A percentile compares a stretch with the other conserved stretches of the same genome.
phyloP scores from a whole-genome alignment of 495 filamentous ascomycete species.

The Astrocystis sublimbata region DNA sequence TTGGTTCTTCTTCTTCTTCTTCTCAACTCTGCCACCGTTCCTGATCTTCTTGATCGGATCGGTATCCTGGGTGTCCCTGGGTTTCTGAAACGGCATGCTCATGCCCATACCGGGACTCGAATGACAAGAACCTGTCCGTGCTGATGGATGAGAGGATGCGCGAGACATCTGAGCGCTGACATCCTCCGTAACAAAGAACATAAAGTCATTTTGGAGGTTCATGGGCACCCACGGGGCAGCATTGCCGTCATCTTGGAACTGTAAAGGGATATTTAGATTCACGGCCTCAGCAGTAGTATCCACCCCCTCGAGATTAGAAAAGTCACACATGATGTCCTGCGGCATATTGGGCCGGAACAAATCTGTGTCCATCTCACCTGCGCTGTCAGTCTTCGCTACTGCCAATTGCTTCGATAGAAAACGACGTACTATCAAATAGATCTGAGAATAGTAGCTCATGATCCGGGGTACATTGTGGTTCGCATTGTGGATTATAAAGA shows the following conservation, averaged over 20 bases:
- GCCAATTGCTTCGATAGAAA: background rate
- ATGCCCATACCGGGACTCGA: too few species aligned
- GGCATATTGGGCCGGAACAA: conserved; percentile 27
- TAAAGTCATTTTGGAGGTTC: conserved; percentile 33
- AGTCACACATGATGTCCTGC: conserved; percentile 21
- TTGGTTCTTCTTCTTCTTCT: conserved; percentile 42
- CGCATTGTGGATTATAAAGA: conserved; percentile 29
- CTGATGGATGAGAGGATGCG: conserved; percentile 34
- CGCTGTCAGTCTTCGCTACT: background rate
- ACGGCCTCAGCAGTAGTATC: conserved; percentile 20
- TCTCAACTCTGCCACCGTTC: conserved; percentile 32
- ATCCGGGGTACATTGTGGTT: conserved; percentile 21
- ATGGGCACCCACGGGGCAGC: conserved; percentile 43
- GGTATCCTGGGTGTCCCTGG: conserved; percentile 22
- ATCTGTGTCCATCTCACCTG: conserved; percentile 20
- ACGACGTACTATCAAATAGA: conserved; percentile 24
- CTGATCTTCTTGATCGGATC: conserved; percentile 38
- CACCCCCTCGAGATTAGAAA: conserved; percentile 24
- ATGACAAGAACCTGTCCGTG: conserved; percentile 22
- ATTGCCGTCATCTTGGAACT: conserved; percentile 32
- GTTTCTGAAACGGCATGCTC: conserved; percentile 36
- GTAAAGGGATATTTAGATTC: conserved; percentile 36
- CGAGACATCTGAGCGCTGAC: conserved; percentile 29
- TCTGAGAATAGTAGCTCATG: conserved; percentile 27
- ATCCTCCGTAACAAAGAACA: conserved; percentile 40